Evolutionary conservation across 2,329 filamentous ascomycete species (phyloP).

Genomic region (Talaromyces atroroseus): DNA sequence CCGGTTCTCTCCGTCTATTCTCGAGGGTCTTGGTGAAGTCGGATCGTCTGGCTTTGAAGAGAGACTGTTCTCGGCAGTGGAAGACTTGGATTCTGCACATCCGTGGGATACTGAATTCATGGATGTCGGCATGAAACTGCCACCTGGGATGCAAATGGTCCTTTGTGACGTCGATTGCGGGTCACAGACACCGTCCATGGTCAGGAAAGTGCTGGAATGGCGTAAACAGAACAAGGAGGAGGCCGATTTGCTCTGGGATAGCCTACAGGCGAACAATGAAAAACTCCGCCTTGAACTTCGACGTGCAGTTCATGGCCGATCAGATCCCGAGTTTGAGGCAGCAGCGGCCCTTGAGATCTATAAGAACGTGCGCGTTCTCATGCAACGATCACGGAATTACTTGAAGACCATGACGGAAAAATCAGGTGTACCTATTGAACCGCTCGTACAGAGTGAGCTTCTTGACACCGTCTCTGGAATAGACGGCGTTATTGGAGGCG

Average conservation of each 20-base stretch:
- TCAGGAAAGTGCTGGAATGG: conserved; percentile 85
- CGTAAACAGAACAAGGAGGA: conserved; percentile 57
- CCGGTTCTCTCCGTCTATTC: conserved; percentile 78
- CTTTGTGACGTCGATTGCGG: conserved; percentile 98
- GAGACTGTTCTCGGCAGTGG: conserved; percentile 60
- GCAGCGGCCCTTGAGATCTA: conserved; percentile 38
- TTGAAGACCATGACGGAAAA: conserved; percentile 71
- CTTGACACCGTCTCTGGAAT: conserved; percentile 68
- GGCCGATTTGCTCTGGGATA: conserved; percentile 67
- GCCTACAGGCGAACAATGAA: conserved; percentile 70
- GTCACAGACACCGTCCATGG: conserved; percentile 90
- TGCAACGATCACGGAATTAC: conserved; percentile 50
- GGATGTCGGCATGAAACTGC: conserved; percentile 66
- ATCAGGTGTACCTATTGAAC: conserved; percentile 83
- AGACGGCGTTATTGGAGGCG: conserved; percentile 78
- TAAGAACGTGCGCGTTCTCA: conserved; percentile 47
- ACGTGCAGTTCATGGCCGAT: conserved; percentile 43
- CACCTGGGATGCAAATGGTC: conserved; percentile 67
- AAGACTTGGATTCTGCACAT: conserved; percentile 46
- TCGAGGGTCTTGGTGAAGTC: conserved; percentile 62
- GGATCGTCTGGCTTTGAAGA: conserved; percentile 62
- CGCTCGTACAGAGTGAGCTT: conserved; percentile 73
- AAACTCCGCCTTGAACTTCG: conserved; percentile 61
- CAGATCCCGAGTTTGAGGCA: conserved; percentile 27
- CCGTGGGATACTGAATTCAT: conserved; percentile 76